Evolutionary conservation across 2,329 filamentous ascomycete species (phyloP), one percentile per base, ranked within the genome.

Genomic region (Aspergillus spinulosporus): DNA sequence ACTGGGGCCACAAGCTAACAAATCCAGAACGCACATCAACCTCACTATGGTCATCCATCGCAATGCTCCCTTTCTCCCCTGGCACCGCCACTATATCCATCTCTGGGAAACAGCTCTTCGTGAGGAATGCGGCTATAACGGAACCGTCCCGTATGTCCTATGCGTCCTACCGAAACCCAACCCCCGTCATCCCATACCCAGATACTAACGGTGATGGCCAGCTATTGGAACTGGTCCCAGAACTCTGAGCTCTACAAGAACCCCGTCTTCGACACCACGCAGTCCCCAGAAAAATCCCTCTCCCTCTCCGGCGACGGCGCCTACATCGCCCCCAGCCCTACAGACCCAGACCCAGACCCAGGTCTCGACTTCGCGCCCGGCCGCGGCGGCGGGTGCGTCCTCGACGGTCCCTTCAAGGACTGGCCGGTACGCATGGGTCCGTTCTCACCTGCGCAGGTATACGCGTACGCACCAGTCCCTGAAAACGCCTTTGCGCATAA

Each of bases 21-120:
- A 5, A 9, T 12, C 1, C 4, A 63, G 61, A 11, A 63, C 61
- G 1, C 68, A 69, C 53, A 65, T 69, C 54, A 69, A 68, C 40
- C 66, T 68, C 44, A 69, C 66, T 4, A 54, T 62, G 1, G 26
- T 49, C 32, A 61, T 64, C 11, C 68, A 70, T 42, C 60, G 63
- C 6, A 56, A 54, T 39, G 61, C 56, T 3, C 14, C 59, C 28
- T 40, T 63, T 15, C 56, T 63, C 37, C 49, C 60, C 6, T 63
- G 61, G 61, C 61, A 63, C 54, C 61, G 61, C 2, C 58, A 63
- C 15, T 61, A 56, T 43, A 26, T 56, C n/a, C 50, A 29, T 6
- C 56, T 63, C 2, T 63, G 52, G 39, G 61, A 62, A 14, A 52
- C 28, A 9, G 57, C 58, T 2, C 40, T 63, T 1, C 56, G 54